Evolutionary conservation across 768 basidiomycete genomes (phyloP).

Genomic region (Lactarius akahatsu): DNA sequence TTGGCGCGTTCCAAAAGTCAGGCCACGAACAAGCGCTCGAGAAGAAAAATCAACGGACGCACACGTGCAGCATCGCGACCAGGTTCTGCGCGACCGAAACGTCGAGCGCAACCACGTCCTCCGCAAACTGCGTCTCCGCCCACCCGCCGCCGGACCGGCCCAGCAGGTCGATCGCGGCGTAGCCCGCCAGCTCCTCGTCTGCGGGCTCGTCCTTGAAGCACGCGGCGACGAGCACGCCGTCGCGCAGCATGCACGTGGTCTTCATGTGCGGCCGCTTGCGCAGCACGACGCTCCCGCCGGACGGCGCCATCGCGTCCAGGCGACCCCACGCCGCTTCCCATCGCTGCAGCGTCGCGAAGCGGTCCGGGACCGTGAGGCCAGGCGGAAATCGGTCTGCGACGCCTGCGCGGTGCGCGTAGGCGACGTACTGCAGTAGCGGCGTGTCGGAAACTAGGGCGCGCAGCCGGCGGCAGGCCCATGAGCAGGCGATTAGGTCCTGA

Average conservation of each 20-base stretch:
- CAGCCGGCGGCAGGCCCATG: not conserved
- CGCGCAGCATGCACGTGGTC: not conserved
- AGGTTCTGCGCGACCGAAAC: constrained; percentile 4
- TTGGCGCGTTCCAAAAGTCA: not conserved
- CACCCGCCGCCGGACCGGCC: not conserved
- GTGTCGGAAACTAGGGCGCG: not conserved
- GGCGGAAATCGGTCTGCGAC: not conserved
- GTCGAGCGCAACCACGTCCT: not conserved
- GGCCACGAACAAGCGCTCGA: no score
- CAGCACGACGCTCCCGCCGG: not conserved
- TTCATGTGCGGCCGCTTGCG: not conserved
- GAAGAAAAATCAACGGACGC: not conserved
- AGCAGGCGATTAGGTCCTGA: not conserved
- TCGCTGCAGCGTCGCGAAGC: not conserved
- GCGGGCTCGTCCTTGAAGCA: not conserved
- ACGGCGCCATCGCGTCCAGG: not conserved
- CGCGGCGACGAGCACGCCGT: not conserved
- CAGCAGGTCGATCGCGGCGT: not conserved
- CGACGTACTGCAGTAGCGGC: constrained; percentile 2
- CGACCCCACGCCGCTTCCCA: constrained; percentile 9
- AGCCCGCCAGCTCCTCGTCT: not conserved
- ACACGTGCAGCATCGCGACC: constrained; percentile 12
- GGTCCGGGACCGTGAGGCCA: not conserved
- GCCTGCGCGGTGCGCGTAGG: not conserved
- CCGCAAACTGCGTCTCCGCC: not conserved